Conservation (phyloP, 768 basidiomycete species). For the Suillus ampliporus region DNA sequence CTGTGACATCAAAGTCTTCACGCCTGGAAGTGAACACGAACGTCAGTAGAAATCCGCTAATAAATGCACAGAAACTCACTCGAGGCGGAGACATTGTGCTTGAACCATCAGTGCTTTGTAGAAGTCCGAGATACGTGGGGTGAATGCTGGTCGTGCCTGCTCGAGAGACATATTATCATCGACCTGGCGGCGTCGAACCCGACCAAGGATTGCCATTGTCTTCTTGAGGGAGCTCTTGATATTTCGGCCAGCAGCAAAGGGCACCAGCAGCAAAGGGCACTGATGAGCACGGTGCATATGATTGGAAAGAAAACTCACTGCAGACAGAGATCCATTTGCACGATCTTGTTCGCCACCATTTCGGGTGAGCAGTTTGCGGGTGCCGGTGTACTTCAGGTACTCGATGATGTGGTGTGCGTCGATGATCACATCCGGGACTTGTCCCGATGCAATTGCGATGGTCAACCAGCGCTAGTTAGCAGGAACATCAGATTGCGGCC, state of each 20-base stretch:
- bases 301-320: background rate
- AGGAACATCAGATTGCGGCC: background rate
- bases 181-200: background rate
- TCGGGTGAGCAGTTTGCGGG: background rate
- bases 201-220: background rate
- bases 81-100: background rate
- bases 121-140: background rate
- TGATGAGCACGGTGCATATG: background rate
- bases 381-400: background rate
- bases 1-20: background rate
- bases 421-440: background rate
- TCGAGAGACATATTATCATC: background rate
- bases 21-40: background rate
- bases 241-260: too few species aligned
- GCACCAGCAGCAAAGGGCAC: background rate
- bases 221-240: background rate
- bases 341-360: background rate
- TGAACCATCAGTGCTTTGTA: background rate
- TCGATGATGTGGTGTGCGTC: background rate
- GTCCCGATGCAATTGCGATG: background rate
- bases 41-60: background rate
- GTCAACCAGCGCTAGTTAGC: background rate
- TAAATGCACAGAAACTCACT: background rate
- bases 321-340: background rate
- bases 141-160: background rate